Evolutionary conservation across 306 rosid genomes (phyloP).

Genomic region (Cucumis hystrix): DNA sequence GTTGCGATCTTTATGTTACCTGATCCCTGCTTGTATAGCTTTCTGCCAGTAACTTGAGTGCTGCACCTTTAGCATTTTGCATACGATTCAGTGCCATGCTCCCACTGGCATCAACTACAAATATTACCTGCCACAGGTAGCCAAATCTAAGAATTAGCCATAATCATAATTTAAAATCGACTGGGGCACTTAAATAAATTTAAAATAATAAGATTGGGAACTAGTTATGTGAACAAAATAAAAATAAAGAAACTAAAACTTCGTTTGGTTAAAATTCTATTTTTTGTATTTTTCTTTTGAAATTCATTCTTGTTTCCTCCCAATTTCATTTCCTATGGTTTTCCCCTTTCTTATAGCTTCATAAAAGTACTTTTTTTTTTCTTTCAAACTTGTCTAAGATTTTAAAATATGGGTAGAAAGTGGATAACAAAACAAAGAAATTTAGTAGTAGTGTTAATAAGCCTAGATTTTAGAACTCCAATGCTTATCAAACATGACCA

Average conservation of each 20-base stretch:
- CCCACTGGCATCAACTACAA: slow-evolving; percentile 98
- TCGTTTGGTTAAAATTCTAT: neutral
- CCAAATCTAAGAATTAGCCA: neutral
- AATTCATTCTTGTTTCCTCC: too few species aligned
- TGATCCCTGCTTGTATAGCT: slow-evolving; percentile 98
- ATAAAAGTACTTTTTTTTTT: too few species aligned
- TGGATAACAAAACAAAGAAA: too few species aligned
- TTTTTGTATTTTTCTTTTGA: too few species aligned
- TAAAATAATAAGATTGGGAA: neutral
- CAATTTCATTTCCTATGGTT: too few species aligned
- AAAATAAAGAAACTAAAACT: neutral
- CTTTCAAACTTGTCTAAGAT: too few species aligned
- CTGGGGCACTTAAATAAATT: neutral
- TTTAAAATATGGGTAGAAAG: too few species aligned
- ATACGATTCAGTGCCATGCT: slow-evolving; percentile 97
- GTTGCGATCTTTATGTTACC: slow-evolving; percentile 27
- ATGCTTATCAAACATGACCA: too few species aligned
- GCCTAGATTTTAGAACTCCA: too few species aligned
- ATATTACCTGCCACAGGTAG: slow-evolving; percentile 53
- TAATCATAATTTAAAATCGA: neutral
- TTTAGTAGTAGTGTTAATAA: too few species aligned
- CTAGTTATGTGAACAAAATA: neutral
- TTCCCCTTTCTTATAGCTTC: too few species aligned
- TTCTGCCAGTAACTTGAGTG: slow-evolving; percentile 91
- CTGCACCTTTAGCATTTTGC: slow-evolving; percentile 99